Evolutionary conservation across 2,329 filamentous ascomycete genomes (phyloP), one percentile per base, ranked within the genome.

Genomic region (Cladobotryum protrusum): DNA sequence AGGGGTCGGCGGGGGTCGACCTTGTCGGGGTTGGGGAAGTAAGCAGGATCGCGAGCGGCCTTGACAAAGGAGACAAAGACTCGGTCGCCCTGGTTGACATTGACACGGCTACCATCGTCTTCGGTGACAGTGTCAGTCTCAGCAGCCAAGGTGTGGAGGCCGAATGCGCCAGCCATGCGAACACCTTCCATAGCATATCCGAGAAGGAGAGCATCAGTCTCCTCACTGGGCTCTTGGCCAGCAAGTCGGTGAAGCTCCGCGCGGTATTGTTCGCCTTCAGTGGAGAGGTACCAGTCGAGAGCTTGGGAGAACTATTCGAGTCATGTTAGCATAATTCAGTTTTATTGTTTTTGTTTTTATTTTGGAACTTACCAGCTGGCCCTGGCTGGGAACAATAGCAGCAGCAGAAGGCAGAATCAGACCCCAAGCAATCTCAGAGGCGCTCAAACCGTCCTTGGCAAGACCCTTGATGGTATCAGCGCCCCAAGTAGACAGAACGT

Each of bases 111-210:
- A 13, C 74, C 74, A 50, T 83, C 77, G 20, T 81, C 74, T 44
- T 81, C 71, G 33, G 65, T 52, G 43, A 79, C 72, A 1, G 70
- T 69, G 45, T 77, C 72, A 15, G 67, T 60, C 0, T 61, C 64
- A 0, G 73, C 66, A 2, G 77, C 78, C 49, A 79, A 70, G 36
- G 84, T 80, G 69, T 81, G 83, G 2, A 81, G 72, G 9, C 78
- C 77, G 17, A 81, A 79, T 0, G 79, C 79, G 11, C 82, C 81
- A 4, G 82, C 80, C 47, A 91, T 72, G 36, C 87, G 82, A 49
- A 87, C 76, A 14, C 82, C 86, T 65, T 89, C 89, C 72, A 86
- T 75, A 40, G 79, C 81, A 61, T 88, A 90, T 36, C 82, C 83
- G 1, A 86, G 73, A 2, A 92, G 73, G 33, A 79, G 69, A 1